Percentiles rank a stretch among this genome's conserved stretches.
Evolutionary conservation across 2,329 filamentous ascomycete genomes (phyloP).

Genomic region (Fusarium nurragi): DNA sequence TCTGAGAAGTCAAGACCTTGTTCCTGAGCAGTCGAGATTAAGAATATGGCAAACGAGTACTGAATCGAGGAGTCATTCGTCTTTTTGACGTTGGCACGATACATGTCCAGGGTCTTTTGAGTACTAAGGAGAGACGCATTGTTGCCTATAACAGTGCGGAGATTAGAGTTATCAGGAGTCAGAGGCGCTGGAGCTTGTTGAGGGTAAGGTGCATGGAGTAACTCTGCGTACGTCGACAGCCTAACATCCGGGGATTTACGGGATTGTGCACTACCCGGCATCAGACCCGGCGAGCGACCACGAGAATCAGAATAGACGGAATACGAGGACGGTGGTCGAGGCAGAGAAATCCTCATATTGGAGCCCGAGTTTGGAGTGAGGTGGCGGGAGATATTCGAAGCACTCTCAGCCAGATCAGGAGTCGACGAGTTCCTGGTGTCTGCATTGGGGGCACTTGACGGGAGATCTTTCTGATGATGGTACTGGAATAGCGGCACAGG

Average conservation of each 20-base stretch:
- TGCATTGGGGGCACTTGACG: slow-evolving; percentile 54
- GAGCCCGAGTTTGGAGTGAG: slow-evolving; percentile 67
- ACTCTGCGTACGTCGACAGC: slow-evolving; percentile 65
- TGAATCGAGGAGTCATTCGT: slow-evolving; percentile 89
- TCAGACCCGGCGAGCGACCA: slow-evolving; percentile 67
- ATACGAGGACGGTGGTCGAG: slow-evolving; percentile 79
- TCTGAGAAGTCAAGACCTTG: slow-evolving; percentile 67
- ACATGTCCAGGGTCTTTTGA: slow-evolving; percentile 97
- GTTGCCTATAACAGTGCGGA: slow-evolving; percentile 82
- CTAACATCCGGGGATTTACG: slow-evolving; percentile 66
- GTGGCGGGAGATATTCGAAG: slow-evolving; percentile 65
- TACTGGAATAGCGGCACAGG: slow-evolving; percentile 69
- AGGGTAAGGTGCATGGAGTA: slow-evolving; percentile 77
- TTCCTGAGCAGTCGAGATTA: slow-evolving; percentile 89
- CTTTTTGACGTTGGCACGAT: slow-evolving; percentile 96
- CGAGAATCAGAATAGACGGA: slow-evolving; percentile 77
- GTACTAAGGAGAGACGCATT: slow-evolving; percentile 92
- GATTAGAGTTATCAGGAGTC: slow-evolving; percentile 80
- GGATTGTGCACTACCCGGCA: slow-evolving; percentile 58
- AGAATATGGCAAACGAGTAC: slow-evolving; percentile 95
- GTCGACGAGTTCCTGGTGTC: slow-evolving; percentile 59
- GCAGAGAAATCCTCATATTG: slow-evolving; percentile 66
- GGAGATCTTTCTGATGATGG: slow-evolving; percentile 65
- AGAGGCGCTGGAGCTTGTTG: slow-evolving; percentile 76
- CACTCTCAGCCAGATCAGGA: slow-evolving; percentile 62